Percentiles rank a stretch among this genome's conserved stretches.
Conservation (phyloP, 1,139 yeast species). For the Pichia terricola region DNA sequence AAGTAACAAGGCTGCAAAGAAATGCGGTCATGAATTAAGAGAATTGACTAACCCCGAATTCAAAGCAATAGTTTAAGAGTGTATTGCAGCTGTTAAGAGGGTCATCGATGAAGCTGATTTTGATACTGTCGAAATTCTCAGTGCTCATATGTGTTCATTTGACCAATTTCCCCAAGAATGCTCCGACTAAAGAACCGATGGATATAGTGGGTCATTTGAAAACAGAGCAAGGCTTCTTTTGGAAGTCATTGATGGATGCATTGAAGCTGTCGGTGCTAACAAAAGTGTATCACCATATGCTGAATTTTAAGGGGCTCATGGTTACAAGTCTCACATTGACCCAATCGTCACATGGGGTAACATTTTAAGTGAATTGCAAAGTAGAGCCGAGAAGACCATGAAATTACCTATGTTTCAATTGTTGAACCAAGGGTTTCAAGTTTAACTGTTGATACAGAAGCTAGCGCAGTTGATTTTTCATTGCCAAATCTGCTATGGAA, state of each 20-base stretch:
- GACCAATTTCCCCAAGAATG: conserved; percentile 32
- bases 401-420: conserved; percentile 31
- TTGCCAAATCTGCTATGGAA: conserved; percentile 12
- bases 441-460: conserved; percentile 7
- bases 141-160: conserved; percentile 43
- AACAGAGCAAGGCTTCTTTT: conserved; percentile 31
- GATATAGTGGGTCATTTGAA: conserved; percentile 44
- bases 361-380: conserved; percentile 31
- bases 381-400: conserved; percentile 32
- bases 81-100: conserved; percentile 36
- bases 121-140: conserved; percentile 45
- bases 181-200: conserved; percentile 38
- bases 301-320: conserved; percentile 31
- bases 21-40: conserved; percentile 28
- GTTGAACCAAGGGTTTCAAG: conserved; percentile 32
- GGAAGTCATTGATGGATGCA: conserved; percentile 32
- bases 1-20: conserved; percentile 24
- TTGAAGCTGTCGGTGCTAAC: conserved; percentile 24
- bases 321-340: conserved; percentile 27
- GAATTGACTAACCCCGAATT: conserved; percentile 31
- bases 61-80: conserved; percentile 28
- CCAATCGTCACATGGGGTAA: conserved; percentile 29
- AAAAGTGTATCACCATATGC: conserved; percentile 57
- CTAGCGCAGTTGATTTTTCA: conserved; percentile 3
- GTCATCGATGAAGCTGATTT: conserved; percentile 38